phyloP scores from a whole-genome alignment of 352 stramenopile species.

The Phytophthora cryptogea region DNA sequence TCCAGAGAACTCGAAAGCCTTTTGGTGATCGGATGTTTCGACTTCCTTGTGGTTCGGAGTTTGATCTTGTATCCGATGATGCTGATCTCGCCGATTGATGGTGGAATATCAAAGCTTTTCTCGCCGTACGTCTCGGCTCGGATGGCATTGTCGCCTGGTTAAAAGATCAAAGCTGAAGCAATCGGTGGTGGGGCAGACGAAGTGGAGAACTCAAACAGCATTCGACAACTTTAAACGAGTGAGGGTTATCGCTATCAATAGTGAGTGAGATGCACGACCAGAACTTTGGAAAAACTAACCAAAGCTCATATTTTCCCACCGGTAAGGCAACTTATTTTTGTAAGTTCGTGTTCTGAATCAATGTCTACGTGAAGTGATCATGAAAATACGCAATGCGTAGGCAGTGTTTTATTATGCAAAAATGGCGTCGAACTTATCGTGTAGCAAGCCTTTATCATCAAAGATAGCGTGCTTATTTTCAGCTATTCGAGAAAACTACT shows the following conservation, averaged over 20 bases:
- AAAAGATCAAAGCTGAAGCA: not conserved
- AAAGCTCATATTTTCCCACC: not conserved
- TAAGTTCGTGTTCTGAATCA: not conserved
- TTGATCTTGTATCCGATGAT: constrained; percentile 8
- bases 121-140: constrained; percentile 6
- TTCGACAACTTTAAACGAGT: not conserved
- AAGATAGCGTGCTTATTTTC: constrained; percentile 5
- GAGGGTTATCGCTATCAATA: constrained; percentile 20
- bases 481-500: too few species aligned
- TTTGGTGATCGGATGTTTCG: constrained; percentile 3
- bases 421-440: too few species aligned
- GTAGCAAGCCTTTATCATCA: too few species aligned
- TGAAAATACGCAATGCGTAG: too few species aligned
- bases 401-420: too few species aligned
- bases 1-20: constrained; percentile 23
- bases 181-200: not conserved
- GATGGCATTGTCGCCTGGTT: constrained; percentile 15
- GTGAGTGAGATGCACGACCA: not conserved
- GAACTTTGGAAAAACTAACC: not conserved
- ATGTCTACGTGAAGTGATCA: too few species aligned
- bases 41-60: not conserved
- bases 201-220: not conserved
- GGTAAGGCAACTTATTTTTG: constrained; percentile 8
- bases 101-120: not conserved
- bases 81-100: constrained; percentile 9